These are phyloP conservation scores for Colletotrichum australisinense DNA, from an alignment of 2,329 filamentous ascomycete genomes.

Conservation along the genomic window DNA sequence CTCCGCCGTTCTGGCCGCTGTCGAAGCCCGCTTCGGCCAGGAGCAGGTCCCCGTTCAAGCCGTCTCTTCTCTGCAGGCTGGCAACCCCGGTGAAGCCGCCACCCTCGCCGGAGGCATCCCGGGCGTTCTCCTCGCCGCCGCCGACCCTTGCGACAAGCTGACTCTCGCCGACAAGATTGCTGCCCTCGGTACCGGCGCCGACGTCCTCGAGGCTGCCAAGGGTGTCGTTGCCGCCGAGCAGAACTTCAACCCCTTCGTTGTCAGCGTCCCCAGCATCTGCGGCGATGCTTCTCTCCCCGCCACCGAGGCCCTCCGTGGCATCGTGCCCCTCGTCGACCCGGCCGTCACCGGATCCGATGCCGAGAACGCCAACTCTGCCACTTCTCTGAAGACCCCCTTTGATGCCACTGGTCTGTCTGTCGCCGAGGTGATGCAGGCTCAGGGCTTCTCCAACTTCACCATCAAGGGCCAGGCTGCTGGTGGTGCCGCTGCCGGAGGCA, in stretches of 20 bases:
- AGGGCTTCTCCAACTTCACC: conserved; percentile 74
- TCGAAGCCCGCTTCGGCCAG: conserved; percentile 70
- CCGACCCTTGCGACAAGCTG: conserved; percentile 76
- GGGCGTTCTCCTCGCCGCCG: conserved; percentile 70
- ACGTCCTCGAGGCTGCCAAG: conserved; percentile 70
- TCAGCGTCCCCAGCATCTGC: conserved; percentile 71
- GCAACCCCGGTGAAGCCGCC: conserved; percentile 68
- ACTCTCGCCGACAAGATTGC: conserved; percentile 74
- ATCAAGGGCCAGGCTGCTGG: conserved; percentile 50
- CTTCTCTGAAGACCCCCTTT: conserved; percentile 65
- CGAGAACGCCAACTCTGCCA: conserved; percentile 70
- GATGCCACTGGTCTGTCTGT: conserved; percentile 71
- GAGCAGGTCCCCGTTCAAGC: conserved; percentile 69
- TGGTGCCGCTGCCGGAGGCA: conserved; percentile 39
- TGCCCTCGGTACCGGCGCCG: conserved; percentile 67
- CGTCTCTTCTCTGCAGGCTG: conserved; percentile 65
- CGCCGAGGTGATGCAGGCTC: conserved; percentile 70
- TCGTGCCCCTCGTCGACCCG: conserved; percentile 76
- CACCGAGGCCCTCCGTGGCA: conserved; percentile 70
- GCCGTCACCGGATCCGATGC: conserved; percentile 65
- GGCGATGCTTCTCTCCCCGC: conserved; percentile 71
- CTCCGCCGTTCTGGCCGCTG: conserved; percentile 54
- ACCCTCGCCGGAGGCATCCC: conserved; percentile 73
- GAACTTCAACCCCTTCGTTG: conserved; percentile 77
- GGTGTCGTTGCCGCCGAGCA: conserved; percentile 75